A percentile compares a stretch with the other conserved stretches of the same genome.
Evolutionary conservation across 352 stramenopile species (phyloP).

Genomic region (Pythium aristosporum): DNA sequence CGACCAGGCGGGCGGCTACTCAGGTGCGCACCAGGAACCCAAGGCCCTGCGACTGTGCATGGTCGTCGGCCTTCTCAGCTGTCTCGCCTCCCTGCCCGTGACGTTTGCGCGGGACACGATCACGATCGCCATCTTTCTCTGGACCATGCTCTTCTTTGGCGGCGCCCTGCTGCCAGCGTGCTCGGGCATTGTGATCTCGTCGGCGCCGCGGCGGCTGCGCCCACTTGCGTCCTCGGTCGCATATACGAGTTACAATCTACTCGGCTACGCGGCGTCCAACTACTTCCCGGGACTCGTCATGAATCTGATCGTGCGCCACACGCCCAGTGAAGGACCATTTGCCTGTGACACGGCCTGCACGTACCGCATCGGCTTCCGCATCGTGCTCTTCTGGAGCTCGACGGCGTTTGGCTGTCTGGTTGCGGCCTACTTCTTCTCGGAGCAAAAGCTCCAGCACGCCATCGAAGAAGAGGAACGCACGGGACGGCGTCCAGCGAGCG

Average conservation of each 20-base stretch:
- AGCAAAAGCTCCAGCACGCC: conserved; percentile 29
- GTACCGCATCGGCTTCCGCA: conserved; percentile 79
- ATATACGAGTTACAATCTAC: conserved; percentile 84
- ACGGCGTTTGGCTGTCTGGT: conserved; percentile 78
- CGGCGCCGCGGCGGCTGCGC: conserved; percentile 69
- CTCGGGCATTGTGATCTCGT: conserved; percentile 85
- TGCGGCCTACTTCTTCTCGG: conserved; percentile 48
- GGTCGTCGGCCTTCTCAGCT: conserved; percentile 66
- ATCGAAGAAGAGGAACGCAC: conserved; percentile 26
- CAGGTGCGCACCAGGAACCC: conserved; percentile 68
- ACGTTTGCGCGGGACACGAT: conserved; percentile 84
- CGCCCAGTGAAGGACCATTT: conserved; percentile 46
- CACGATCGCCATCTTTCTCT: conserved; percentile 70
- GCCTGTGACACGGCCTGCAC: conserved; percentile 76
- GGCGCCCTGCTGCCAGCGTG: conserved; percentile 78
- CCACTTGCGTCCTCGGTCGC: conserved; percentile 78
- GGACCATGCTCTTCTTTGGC: conserved; percentile 82
- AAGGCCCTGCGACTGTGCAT: conserved; percentile 80
- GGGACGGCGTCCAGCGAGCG: conserved; percentile 20
- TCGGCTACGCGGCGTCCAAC: conserved; percentile 75
- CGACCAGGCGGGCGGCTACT: conserved; percentile 75
- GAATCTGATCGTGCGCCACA: conserved; percentile 68
- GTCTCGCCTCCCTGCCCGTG: conserved; percentile 58
- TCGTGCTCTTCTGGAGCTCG: conserved; percentile 80
- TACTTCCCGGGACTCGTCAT: conserved; percentile 80